Base-by-base conservation (phyloP, 345 rosid genomes). In the Microthlaspi erraticum region DNA sequence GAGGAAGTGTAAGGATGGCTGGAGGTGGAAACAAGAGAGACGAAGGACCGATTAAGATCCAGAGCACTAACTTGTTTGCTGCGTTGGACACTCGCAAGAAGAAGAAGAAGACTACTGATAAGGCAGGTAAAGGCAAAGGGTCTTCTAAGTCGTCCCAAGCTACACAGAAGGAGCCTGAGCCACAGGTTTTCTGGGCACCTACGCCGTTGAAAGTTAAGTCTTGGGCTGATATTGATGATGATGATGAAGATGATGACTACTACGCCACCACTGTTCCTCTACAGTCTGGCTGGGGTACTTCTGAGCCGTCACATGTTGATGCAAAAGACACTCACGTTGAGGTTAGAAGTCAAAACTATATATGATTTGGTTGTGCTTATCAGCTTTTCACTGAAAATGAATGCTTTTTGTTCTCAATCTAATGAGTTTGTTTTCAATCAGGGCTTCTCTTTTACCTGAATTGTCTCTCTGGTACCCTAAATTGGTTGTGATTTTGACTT, bases 221-320 rank as follows among this genome's bases (percentile, higher is more conserved):
- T 18, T 85, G 90, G 90, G 90, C 86, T 5, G 90, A 85, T 75
- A 76, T 85, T 3, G 87, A 81, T 43, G 86, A 83, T 5, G 89
- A 85, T 2, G 90, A 85, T 34, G 79, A 76, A 0, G 90, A 85
- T 12, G 79, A 76, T 20, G 90, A 85, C 60, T 85, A 81, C 54
- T 85, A 73, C 36, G 83, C 83, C 36, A 85, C 87, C 63, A 58
- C 87, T 33, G 87, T 81, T 32, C 87, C 89, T 31, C 81, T 67
- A 6, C 70, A 57, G 36, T 19, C 84, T 39, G 81, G 46, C 42
- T 85, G 87, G 90, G 63, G 55, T 12, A 33, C 80, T 31, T 57
- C 84, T 10, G 71, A 74, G 64, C 50, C 66, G 1, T 38, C 78
- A 0, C 77, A 59, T 44, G 38, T 38, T 34, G 68, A 71, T 54